Evolutionary conservation across 192 early-diverging fungal genomes (phyloP).

Genomic region (Coemansia pectinata): DNA sequence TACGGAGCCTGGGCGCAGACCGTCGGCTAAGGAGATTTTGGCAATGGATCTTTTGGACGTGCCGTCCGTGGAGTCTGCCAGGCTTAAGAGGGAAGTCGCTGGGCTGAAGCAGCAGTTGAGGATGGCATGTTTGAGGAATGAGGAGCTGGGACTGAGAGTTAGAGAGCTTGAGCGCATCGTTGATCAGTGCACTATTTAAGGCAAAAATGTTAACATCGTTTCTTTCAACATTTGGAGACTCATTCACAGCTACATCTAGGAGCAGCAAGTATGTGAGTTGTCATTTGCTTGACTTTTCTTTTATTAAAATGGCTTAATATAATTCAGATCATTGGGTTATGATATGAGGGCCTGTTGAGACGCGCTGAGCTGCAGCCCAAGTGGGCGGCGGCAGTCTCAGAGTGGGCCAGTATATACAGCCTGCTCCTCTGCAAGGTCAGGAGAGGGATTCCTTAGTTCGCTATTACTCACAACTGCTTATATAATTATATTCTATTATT

Average conservation of each 20-base stretch:
- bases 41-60: constrained; percentile 68
- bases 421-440: too few species aligned
- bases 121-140: constrained; percentile 44
- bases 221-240: neutral
- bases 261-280: too few species aligned
- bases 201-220: neutral
- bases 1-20: constrained; percentile 68
- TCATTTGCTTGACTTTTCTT: neutral
- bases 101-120: constrained; percentile 45
- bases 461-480: too few species aligned
- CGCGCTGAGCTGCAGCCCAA: too few species aligned
- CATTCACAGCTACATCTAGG: too few species aligned
- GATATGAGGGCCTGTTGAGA: too few species aligned
- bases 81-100: constrained; percentile 41
- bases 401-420: too few species aligned
- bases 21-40: constrained; percentile 68
- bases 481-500: too few species aligned
- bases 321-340: too few species aligned
- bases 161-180: constrained; percentile 47
- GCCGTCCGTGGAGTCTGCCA: constrained; percentile 48
- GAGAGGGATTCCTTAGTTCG: too few species aligned
- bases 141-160: constrained; percentile 47
- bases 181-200: constrained; percentile 23
- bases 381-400: too few species aligned
- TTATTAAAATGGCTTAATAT: too few species aligned